phyloP scores from a whole-genome alignment of 192 early-diverging fungal species.

The Entomortierella lignicola region DNA sequence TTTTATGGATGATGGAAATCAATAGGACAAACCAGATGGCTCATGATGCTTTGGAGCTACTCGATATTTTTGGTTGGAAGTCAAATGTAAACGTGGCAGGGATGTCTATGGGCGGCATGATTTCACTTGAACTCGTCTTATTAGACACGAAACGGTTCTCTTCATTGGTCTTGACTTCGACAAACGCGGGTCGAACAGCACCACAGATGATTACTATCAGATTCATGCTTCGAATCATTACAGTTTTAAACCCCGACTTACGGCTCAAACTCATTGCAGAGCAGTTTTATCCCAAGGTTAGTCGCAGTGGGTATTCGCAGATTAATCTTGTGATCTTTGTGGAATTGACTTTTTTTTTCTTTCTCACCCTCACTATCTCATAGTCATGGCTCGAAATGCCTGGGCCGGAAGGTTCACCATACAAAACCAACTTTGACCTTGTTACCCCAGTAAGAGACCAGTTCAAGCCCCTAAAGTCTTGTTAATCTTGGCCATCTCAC shows the following conservation, averaged over 20 bases:
- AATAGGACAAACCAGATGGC: conserved; percentile 81
- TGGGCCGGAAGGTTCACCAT: conserved; percentile 17
- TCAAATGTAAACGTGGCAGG: conserved; percentile 78
- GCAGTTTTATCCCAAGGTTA: conserved; percentile 34
- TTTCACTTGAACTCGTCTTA: conserved; percentile 76
- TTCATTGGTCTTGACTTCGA: conserved; percentile 68
- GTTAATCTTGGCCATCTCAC: too few species aligned
- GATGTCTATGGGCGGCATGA: conserved; percentile 89
- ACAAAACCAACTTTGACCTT: conserved; percentile 26
- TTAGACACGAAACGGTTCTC: conserved; percentile 67
- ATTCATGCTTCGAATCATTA: conserved; percentile 30
- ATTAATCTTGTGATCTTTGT: too few species aligned
- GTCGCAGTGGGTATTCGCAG: too few species aligned
- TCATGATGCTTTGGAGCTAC: conserved; percentile 72
- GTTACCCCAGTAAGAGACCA: conserved; percentile 15
- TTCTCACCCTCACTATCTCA: too few species aligned
- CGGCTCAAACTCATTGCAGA: conserved; percentile 36
- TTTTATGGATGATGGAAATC: neutral
- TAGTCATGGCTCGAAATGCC: conserved; percentile 39
- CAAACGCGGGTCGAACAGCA: conserved; percentile 61
- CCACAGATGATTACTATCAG: conserved; percentile 45
- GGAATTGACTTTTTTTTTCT: too few species aligned
- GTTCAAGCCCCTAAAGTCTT: too few species aligned
- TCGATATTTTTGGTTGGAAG: conserved; percentile 80
- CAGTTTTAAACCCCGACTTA: conserved; percentile 14